Percentiles rank a stretch among this genome's conserved stretches.
phyloP scores from a whole-genome alignment of 768 basidiomycete species.

The Daedaleopsis sinensis region DNA sequence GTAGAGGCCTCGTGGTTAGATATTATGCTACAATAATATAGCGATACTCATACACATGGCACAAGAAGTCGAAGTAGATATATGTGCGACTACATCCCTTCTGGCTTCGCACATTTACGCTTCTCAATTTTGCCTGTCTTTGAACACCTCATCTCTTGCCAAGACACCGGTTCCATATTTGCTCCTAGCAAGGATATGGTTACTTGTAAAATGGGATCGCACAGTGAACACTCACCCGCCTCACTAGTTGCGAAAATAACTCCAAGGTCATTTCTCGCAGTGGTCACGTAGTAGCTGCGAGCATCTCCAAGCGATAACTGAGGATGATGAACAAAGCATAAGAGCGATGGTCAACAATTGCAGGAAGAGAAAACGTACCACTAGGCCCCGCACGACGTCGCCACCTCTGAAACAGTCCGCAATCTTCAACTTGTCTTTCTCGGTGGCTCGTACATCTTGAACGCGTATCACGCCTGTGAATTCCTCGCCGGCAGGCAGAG shows the following conservation, averaged over 20 bases:
- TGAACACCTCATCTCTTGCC: conserved; percentile 91
- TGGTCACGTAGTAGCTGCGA: conserved; percentile 89
- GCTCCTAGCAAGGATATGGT: conserved; percentile 50
- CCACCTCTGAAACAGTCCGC: conserved; percentile 91
- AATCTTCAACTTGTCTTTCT: conserved; percentile 88
- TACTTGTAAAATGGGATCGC: neutral
- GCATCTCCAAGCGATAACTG: conserved; percentile 93
- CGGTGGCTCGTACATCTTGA: conserved; percentile 89
- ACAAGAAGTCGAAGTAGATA: neutral
- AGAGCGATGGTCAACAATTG: neutral
- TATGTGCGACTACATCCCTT: conserved; percentile 46
- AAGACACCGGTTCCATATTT: conserved; percentile 84
- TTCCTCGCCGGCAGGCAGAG: conserved; percentile 82
- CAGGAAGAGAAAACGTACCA: conserved; percentile 53
- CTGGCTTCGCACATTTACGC: conserved; percentile 87
- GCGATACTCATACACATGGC: neutral
- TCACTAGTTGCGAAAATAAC: conserved; percentile 92
- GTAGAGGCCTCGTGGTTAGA: neutral
- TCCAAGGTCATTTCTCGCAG: conserved; percentile 87
- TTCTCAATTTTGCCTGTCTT: conserved; percentile 79
- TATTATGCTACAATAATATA: neutral
- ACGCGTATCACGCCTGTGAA: conserved; percentile 86
- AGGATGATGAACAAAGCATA: neutral
- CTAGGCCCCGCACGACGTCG: conserved; percentile 84
- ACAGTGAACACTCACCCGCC: conserved; percentile 54